These are phyloP conservation scores for Camellia granthamiana DNA, from an alignment of 148 eudicot species.

Conservation along the genomic window DNA sequence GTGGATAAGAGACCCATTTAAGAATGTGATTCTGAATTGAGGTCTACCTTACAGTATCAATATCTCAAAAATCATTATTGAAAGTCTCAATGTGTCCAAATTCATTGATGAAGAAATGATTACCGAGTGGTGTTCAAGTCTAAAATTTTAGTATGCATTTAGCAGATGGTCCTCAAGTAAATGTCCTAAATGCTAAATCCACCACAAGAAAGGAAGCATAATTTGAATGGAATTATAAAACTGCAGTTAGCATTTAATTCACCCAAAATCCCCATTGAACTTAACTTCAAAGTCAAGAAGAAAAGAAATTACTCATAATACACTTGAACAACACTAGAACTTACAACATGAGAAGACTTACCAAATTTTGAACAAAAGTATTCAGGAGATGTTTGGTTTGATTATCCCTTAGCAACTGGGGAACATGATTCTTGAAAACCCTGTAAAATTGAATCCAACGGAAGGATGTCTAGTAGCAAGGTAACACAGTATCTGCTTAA, in stretches of 20 bases:
- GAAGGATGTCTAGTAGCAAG: slow-evolving; percentile 5
- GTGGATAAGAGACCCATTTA: too few species aligned
- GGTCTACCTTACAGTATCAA: too few species aligned
- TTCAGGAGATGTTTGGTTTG: slow-evolving; percentile 51
- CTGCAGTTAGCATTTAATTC: neutral
- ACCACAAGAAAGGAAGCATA: neutral
- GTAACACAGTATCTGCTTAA: neutral
- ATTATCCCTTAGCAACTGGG: slow-evolving; percentile 54
- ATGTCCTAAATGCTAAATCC: neutral
- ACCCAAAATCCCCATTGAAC: neutral
- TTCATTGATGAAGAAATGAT: too few species aligned
- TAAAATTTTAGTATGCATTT: too few species aligned
- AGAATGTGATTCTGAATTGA: too few species aligned
- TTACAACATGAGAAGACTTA: slow-evolving; percentile 23
- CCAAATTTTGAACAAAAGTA: slow-evolving; percentile 57
- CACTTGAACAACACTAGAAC: neutral
- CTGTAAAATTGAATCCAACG: slow-evolving; percentile 40
- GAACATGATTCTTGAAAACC: slow-evolving; percentile 77
- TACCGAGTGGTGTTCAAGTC: neutral
- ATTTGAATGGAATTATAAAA: neutral
- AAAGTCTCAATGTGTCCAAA: too few species aligned
- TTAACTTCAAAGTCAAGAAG: neutral
- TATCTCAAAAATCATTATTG: too few species aligned
- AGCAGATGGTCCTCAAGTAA: neutral
- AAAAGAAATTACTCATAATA: neutral